A percentile compares a stretch with the other conserved stretches of the same genome.
These are phyloP conservation scores for Sclerotinia sclerotiorum DNA, from an alignment of 2,329 filamentous ascomycete species.

Conservation along the genomic window DNA sequence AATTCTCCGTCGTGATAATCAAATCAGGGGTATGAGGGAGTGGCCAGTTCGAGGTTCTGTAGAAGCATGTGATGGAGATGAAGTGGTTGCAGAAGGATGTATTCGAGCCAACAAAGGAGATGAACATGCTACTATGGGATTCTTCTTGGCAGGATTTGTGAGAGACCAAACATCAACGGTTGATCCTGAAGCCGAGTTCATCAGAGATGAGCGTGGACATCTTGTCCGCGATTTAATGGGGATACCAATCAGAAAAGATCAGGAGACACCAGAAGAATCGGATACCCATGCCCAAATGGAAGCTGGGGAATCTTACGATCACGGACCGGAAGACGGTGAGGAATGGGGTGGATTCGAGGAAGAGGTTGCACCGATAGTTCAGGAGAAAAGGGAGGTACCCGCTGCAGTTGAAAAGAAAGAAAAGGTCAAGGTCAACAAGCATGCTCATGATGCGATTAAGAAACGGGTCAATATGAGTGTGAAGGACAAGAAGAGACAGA, in stretches of 20 bases:
- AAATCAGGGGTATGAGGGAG: constrained; percentile 70
- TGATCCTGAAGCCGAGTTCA: constrained; percentile 27
- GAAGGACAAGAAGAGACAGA: constrained; percentile 33
- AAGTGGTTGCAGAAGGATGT: constrained; percentile 67
- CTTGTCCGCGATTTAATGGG: constrained; percentile 48
- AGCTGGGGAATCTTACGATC: neutral
- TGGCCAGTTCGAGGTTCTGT: constrained; percentile 67
- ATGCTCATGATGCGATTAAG: constrained; percentile 23
- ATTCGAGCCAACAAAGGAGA: constrained; percentile 81
- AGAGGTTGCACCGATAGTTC: constrained; percentile 34
- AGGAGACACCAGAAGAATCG: constrained; percentile 29
- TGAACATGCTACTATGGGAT: constrained; percentile 84
- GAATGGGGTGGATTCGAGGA: constrained; percentile 43
- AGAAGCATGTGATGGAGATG: constrained; percentile 51
- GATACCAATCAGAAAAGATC: constrained; percentile 42
- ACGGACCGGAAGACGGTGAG: constrained; percentile 30
- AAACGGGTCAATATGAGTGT: constrained; percentile 25
- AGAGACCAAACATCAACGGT: constrained; percentile 42
- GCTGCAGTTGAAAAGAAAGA: constrained; percentile 40
- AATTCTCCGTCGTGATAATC: constrained; percentile 68
- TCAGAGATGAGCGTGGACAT: constrained; percentile 54
- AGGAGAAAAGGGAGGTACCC: constrained; percentile 42
- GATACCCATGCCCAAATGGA: constrained; percentile 21
- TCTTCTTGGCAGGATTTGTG: constrained; percentile 89
- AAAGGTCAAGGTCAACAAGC: constrained; percentile 21